These are phyloP conservation scores for Trichoderma guizhouense DNA, from an alignment of 2,329 filamentous ascomycete genomes.

Conservation along the genomic window DNA sequence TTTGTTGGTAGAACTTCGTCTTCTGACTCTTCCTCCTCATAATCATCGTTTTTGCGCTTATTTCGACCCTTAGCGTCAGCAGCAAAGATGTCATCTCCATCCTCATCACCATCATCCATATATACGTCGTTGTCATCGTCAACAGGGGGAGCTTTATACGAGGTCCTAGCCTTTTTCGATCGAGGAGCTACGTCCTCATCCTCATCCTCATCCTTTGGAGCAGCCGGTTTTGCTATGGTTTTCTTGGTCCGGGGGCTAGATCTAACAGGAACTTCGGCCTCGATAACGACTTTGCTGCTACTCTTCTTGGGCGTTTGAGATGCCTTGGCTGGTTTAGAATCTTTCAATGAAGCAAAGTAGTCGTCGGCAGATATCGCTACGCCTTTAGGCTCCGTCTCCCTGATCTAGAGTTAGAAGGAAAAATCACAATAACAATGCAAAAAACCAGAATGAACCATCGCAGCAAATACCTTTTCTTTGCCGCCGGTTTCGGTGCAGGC, in stretches of 20 bases:
- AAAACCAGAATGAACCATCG: not conserved
- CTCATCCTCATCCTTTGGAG: slow-evolving; percentile 27
- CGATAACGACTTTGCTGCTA: slow-evolving; percentile 36
- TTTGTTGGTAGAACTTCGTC: slow-evolving; percentile 64
- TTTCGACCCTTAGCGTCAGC: slow-evolving; percentile 64
- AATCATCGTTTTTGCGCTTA: slow-evolving; percentile 70
- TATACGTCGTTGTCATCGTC: slow-evolving; percentile 56
- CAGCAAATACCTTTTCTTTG: slow-evolving; percentile 54
- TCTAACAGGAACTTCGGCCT: slow-evolving; percentile 46
- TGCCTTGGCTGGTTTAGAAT: slow-evolving; percentile 37
- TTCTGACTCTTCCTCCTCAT: slow-evolving; percentile 70
- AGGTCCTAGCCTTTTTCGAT: slow-evolving; percentile 42
- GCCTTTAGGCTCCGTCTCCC: slow-evolving; percentile 45
- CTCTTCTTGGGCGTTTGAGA: slow-evolving; percentile 39
- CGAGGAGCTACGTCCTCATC: slow-evolving; percentile 30
- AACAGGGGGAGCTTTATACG: slow-evolving; percentile 39
- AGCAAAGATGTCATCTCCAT: slow-evolving; percentile 80
- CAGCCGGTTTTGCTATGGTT: slow-evolving; percentile 30
- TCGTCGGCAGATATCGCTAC: slow-evolving; percentile 54
- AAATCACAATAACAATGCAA: slow-evolving; percentile 20
- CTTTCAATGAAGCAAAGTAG: slow-evolving; percentile 52
- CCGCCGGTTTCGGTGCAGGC: slow-evolving; percentile 44
- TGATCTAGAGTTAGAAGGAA: slow-evolving; percentile 22
- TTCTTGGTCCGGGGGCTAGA: slow-evolving; percentile 51
- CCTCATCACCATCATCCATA: slow-evolving; percentile 65